phyloP scores from a whole-genome alignment of 306 rosid genomes.

The Cucumis sativus region Cucumber_9930_V3 NC_026661.2:1806001-1806500 shows the following conservation, averaged over 20 bases:
- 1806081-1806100: background rate
- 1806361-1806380: constrained; percentile 24
- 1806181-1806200: constrained; percentile 44
- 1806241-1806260: background rate
- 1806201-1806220: constrained; percentile 57
- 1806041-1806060: background rate
- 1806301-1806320: constrained; percentile 29
- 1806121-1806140: background rate
- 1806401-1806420: background rate
- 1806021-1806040: background rate
- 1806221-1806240: constrained; percentile 45
- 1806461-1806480: background rate
- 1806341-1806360: constrained; percentile 42
- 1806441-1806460: background rate
- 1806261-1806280: background rate
- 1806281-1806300: constrained; percentile 13
- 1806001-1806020: background rate
- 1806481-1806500: background rate
- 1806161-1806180: constrained; percentile 54
- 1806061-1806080: background rate
- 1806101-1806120: background rate
- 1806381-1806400: background rate
- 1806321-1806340: constrained; percentile 49
- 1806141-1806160: constrained; percentile 1
- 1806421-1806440: background rate